These are phyloP conservation scores for Pilatotrama ljubarskyi DNA, from an alignment of 768 basidiomycete species.

Conservation along the genomic window DNA sequence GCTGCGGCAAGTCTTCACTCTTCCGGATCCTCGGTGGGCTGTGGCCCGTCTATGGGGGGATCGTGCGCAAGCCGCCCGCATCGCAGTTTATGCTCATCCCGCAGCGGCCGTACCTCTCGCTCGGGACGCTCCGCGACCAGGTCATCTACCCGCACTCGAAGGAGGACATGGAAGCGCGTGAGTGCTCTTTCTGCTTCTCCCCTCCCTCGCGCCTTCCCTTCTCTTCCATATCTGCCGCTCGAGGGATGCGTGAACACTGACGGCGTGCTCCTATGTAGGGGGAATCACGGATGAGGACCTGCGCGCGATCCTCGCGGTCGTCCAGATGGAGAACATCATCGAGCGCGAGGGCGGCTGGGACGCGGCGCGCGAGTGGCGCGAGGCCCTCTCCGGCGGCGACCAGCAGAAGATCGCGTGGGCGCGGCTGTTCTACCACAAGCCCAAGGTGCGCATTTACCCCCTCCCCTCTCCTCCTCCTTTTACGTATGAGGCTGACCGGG, in stretches of 20 bases:
- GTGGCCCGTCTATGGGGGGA: constrained; percentile 88
- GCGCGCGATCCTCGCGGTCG: constrained; percentile 64
- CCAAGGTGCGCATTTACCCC: constrained; percentile 58
- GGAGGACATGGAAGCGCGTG: constrained; percentile 75
- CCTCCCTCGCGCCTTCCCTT: too few species aligned
- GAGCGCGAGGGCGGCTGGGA: constrained; percentile 98
- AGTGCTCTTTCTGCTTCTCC: constrained; percentile 31
- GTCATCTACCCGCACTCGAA: constrained; percentile 92
- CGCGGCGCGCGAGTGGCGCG: constrained; percentile 86
- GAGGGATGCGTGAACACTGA: not conserved
- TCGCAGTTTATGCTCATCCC: constrained; percentile 93
- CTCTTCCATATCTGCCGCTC: not conserved
- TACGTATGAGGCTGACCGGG: constrained; percentile 2
- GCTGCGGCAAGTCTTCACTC: constrained; percentile 86
- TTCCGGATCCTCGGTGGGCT: constrained; percentile 96
- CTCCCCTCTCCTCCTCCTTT: not conserved
- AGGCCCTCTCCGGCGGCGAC: constrained; percentile 90
- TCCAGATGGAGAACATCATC: constrained; percentile 85
- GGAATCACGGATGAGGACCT: constrained; percentile 77
- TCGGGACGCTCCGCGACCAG: constrained; percentile 93
- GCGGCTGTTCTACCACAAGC: constrained; percentile 90
- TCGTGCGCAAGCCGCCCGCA: constrained; percentile 86
- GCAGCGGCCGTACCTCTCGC: constrained; percentile 91
- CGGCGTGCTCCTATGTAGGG: constrained; percentile 37
- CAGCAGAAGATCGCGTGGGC: constrained; percentile 99